Evolutionary conservation across 169 alveolate species (phyloP), one percentile per base, ranked within the genome.

Genomic region (Babesia bigemina): DNA sequence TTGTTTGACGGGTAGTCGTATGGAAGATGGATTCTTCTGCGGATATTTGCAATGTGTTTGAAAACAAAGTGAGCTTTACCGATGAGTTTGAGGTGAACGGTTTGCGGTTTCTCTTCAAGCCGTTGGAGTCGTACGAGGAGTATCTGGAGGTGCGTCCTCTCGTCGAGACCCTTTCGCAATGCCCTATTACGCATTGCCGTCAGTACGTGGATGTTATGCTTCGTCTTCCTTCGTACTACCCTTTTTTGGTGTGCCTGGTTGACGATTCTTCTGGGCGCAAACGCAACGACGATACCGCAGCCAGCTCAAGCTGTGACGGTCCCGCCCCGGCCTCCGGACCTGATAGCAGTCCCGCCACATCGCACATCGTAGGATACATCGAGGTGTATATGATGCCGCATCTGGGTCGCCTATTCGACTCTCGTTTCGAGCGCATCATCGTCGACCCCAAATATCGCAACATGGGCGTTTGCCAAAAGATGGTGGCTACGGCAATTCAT

Each of bases 391-490:
- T 72, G 57, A 39, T 89, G 70, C 91, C 91, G 33, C 94, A 89
- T 65, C 66, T 89, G 88, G 94, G 91, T n/a, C 78, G 94, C 48
- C 39, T 53, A 47, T 89, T 79, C 66, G 94, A 89, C 70, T 85
- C 91, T 50, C 78, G 94, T 21, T 61, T 89, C 45, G 94, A 89
- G 84, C 70, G 94, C 33, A 86, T 89, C 42, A 78, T 89, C 17
- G 82, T 86, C 14, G 65, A 82, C 76, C 85, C 86, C n/a, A 24
- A 49, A 28, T 86, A 89, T 75, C 81, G 94, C 44, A 86, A 86
- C 56, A 73, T 26, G 39, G 87, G 89, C 13, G 71, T 85, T 26
- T 86, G 90, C 52, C 58, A 71, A n/a, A 28, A 70, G 58, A 79
- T 89, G 78, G 58, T 89, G 63, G 69, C 65, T 22, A 62, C 70